phyloP scores from a whole-genome alignment of 306 rosid species.

The Oemleria cerasiformis region DNA sequence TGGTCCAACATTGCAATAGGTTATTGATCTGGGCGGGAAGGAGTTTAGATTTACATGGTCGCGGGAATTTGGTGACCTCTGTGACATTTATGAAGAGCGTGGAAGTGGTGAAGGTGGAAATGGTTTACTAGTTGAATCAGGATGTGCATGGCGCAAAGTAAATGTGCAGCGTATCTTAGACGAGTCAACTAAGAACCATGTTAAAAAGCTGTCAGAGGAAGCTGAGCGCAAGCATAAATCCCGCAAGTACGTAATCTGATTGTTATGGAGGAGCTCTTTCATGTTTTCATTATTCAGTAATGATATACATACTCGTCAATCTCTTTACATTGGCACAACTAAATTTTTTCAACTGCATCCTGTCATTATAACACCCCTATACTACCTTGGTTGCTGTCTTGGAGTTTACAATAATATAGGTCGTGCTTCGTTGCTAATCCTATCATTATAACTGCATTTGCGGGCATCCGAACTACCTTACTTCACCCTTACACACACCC shows the following conservation, averaged over 20 bases:
- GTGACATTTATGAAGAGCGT: conserved; percentile 84
- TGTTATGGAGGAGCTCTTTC: not conserved
- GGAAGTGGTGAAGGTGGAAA: conserved; percentile 74
- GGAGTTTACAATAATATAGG: not conserved
- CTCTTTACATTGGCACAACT: not conserved
- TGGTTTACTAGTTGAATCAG: conserved; percentile 86
- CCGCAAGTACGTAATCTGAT: conserved; percentile 63
- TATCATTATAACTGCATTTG: not conserved
- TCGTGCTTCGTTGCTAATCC: not conserved
- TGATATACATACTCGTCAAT: not conserved
- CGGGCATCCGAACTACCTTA: not conserved
- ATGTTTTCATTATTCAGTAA: not conserved
- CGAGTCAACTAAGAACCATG: conserved; percentile 71
- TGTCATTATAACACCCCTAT: no score
- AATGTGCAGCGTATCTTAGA: conserved; percentile 89
- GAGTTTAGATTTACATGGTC: conserved; percentile 89
- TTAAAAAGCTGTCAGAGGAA: conserved; percentile 85
- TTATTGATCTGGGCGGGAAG: conserved; percentile 93
- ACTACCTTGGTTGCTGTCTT: not conserved
- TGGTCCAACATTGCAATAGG: conserved; percentile 42
- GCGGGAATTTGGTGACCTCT: conserved; percentile 68
- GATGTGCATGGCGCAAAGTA: conserved; percentile 92
- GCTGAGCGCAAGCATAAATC: conserved; percentile 72
- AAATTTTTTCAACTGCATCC: not conserved
- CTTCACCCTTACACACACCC: not conserved